Evolutionary conservation across 2,329 filamentous ascomycete species (phyloP).

Genomic region (Alternaria gaisen): DNA sequence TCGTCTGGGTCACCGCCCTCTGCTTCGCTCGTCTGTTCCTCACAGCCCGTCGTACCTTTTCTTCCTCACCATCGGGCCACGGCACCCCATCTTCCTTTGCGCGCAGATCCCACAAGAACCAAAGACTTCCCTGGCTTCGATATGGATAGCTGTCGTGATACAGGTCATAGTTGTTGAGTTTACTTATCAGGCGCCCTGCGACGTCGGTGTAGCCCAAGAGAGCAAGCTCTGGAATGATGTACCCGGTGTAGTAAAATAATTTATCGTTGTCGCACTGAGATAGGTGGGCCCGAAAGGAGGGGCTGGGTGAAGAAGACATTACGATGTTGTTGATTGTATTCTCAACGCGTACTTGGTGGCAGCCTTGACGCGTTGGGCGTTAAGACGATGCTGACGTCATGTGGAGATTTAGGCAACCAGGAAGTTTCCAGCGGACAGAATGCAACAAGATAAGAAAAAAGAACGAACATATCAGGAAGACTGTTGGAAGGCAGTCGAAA

Average conservation of each 20-base stretch:
- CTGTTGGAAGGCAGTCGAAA: neutral
- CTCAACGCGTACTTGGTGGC: neutral
- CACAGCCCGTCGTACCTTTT: neutral
- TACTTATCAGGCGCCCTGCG: too few relatives aligned
- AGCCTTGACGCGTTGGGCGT: neutral
- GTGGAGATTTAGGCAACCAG: neutral
- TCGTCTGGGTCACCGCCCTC: too few relatives aligned
- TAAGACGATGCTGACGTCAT: neutral
- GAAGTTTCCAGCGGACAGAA: neutral
- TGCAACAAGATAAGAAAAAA: neutral
- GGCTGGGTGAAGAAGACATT: neutral
- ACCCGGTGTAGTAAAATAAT: too few relatives aligned
- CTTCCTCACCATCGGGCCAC: neutral
- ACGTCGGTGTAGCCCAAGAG: too few relatives aligned
- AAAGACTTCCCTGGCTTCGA: neutral
- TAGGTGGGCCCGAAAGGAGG: neutral
- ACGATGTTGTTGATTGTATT: neutral
- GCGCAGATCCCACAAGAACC: neutral
- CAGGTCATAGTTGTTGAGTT: too few relatives aligned
- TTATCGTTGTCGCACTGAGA: too few relatives aligned
- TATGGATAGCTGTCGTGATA: too few relatives aligned
- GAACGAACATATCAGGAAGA: neutral
- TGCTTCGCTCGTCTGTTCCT: too few relatives aligned
- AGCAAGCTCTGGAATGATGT: too few relatives aligned
- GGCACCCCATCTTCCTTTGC: neutral